Percentiles rank a stretch among this genome's conserved stretches.
Evolutionary conservation across 2,329 filamentous ascomycete species (phyloP).

Genomic region (Colletotrichum scovillei): DNA sequence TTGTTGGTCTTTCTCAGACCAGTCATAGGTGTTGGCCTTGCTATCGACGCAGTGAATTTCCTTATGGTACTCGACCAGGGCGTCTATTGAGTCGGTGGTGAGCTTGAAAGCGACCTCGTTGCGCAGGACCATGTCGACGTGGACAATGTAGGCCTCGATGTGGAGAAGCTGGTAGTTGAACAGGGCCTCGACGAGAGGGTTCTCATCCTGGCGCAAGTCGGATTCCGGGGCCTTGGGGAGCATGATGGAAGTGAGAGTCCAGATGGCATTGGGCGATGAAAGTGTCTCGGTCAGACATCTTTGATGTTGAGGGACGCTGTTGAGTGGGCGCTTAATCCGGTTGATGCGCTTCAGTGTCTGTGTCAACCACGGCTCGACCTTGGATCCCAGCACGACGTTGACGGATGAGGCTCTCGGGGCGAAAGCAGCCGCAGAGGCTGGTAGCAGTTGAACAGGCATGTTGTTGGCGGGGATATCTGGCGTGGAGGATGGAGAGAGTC

Average conservation of each 20-base stretch:
- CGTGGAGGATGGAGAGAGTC: not conserved
- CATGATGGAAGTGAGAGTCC: conserved; percentile 94
- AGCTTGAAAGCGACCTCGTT: conserved; percentile 99
- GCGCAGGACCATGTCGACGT: conserved; percentile 98
- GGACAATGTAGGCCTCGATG: conserved; percentile 96
- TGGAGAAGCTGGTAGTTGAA: conserved; percentile 95
- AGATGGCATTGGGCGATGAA: conserved; percentile 90
- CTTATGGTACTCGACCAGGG: conserved; percentile 95
- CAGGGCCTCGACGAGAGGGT: conserved; percentile 86
- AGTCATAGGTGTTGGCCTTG: conserved; percentile 89
- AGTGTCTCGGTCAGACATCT: conserved; percentile 95
- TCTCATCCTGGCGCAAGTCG: conserved; percentile 83
- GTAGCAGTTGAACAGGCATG: conserved; percentile 94
- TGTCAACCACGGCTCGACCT: conserved; percentile 96
- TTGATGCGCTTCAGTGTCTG: conserved; percentile 97
- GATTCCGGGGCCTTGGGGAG: conserved; percentile 88
- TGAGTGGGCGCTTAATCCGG: conserved; percentile 94
- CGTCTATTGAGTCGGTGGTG: conserved; percentile 92
- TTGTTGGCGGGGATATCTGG: conserved; percentile 44
- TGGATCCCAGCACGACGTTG: conserved; percentile 92
- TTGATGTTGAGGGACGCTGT: conserved; percentile 95
- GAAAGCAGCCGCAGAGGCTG: conserved; percentile 95
- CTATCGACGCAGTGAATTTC: conserved; percentile 93
- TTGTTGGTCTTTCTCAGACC: conserved; percentile 96
- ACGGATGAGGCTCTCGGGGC: conserved; percentile 89